These are phyloP conservation scores for Myxozyma lipomycoides DNA, from an alignment of 805 yeast genomes.

Conservation along the genomic window DNA sequence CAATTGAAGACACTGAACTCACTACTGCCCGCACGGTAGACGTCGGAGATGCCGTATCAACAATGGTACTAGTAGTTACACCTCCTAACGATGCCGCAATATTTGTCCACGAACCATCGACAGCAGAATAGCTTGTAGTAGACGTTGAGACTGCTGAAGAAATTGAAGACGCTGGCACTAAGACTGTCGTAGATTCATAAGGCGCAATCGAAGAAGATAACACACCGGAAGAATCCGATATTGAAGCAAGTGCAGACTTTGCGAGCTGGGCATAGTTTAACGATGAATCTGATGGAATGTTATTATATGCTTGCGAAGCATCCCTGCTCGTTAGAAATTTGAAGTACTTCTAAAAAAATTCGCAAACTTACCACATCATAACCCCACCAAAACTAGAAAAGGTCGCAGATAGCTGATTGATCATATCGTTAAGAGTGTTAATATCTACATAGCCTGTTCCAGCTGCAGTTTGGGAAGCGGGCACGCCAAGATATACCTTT, in stretches of 20 bases:
- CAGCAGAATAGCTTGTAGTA: neutral
- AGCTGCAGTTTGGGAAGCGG: constrained; percentile 54
- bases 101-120: neutral
- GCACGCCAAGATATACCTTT: constrained; percentile 70
- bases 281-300: constrained; percentile 41
- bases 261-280: constrained; percentile 45
- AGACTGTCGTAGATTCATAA: too few species aligned
- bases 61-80: neutral
- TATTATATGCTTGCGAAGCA: constrained; percentile 56
- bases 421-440: constrained; percentile 35
- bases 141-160: neutral
- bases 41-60: neutral
- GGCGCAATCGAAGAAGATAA: neutral
- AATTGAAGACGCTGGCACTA: too few species aligned
- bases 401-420: constrained; percentile 31
- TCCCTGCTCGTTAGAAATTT: constrained; percentile 49
- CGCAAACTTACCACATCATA: constrained; percentile 57
- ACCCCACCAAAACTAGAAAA: constrained; percentile 61
- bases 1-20: neutral
- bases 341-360: neutral
- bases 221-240: constrained; percentile 2
- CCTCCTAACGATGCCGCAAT: neutral
- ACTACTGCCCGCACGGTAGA: neutral
- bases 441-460: constrained; percentile 54
- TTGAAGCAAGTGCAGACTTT: constrained; percentile 41